Conservation (phyloP, 163 green algal genomes). For the Chlorella variabilis region DNA sequence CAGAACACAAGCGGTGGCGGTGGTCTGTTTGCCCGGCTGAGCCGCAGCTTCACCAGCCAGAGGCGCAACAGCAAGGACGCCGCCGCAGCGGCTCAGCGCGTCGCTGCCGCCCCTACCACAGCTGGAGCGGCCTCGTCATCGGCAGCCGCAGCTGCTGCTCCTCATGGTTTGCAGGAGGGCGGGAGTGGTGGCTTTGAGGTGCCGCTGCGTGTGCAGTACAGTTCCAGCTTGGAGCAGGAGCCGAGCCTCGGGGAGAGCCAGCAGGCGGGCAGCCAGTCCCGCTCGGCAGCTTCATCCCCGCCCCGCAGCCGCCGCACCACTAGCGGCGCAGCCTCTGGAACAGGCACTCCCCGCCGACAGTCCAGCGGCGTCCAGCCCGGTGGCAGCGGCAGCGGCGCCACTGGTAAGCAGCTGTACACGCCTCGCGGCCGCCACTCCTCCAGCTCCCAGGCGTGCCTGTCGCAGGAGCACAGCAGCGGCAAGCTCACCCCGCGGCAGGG, state of each 20-base stretch:
- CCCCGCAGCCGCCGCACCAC: not conserved
- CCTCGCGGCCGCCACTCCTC: not conserved
- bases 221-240: constrained; percentile 18
- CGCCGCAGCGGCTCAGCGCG: too few species aligned
- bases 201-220: constrained; percentile 1
- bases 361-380: not conserved
- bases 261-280: not conserved
- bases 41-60: constrained; percentile 9
- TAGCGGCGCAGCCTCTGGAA: not conserved
- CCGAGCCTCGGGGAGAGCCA: not conserved
- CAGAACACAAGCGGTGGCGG: not conserved
- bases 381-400: not conserved
- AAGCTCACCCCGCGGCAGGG: not conserved
- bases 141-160: not conserved
- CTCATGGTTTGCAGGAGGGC: not conserved
- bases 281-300: not conserved
- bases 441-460: not conserved
- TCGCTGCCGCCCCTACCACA: too few species aligned
- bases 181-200: not conserved
- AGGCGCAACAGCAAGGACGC: too few species aligned
- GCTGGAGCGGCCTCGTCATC: not conserved
- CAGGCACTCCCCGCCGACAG: not conserved
- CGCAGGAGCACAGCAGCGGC: not conserved
- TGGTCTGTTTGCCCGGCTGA: constrained; percentile 19
- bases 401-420: not conserved